Base-by-base conservation (phyloP, 768 basidiomycete species). In the Lactarius sanguifluus region DNA sequence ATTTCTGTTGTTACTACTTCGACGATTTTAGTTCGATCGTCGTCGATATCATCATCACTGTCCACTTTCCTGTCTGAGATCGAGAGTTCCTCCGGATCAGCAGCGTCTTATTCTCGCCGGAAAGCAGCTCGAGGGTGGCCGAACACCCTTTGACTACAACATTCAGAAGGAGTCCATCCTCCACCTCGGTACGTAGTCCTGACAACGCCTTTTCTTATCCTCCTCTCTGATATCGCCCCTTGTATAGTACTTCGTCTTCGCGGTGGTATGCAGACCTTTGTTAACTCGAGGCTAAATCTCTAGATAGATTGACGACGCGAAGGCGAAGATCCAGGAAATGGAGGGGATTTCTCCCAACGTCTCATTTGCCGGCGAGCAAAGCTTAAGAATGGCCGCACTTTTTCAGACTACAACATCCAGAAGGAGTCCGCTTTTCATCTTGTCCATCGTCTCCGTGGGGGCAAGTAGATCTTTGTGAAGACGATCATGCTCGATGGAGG, bases 111-210 rank as follows among this genome's bases (percentile, higher is more conserved):
- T 76, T 69, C 75, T 76, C 56, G 75, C 75, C 36, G 76, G 76
- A 63, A 85, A 85, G 76, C 84, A 85, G 76, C 77, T 85, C 50
- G 84, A 85, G 73, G 83, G 85, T 70, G 83, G 84, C 41, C 80
- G 84, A 70, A 77, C 76, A 5, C 74, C 76, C 20, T 75, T 75
- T 6, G 76, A 77, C 62, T 76, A 76, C 65, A 75, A 76, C 70
- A 75, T 75, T 23, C 75, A 75, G 71, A 74, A 75, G 68, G 73
- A 75, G 70, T 70, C 68, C 36, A 75, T 72, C 25, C 73, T 75
- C 45, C 74, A 75, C 65, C 73, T 74, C 55, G 74, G 73, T 74
- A 71, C 41, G 72, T 40, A 30, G 9, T 13, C 12, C 12, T 1
- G 63, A 68, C 73, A 69, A 8, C 8, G 16, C 28, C 1, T 13